Evolutionary conservation across 129 eudicot species (phyloP), one percentile per base, ranked within the genome.

Genomic region (Heracleum sosnowskyi): DNA sequence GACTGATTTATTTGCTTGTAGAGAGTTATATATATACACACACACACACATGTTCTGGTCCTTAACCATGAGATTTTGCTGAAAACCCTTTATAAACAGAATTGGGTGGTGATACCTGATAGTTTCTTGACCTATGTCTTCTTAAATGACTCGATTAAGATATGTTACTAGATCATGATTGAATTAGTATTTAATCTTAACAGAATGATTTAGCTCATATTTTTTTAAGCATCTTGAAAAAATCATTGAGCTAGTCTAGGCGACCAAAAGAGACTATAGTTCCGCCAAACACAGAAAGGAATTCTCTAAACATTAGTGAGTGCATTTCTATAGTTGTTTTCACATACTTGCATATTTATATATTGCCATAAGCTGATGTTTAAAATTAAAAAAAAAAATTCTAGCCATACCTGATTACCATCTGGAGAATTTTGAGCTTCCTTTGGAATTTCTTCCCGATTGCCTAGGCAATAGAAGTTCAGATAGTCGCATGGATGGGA

Each of bases 401-500:
- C 60, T 44, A 46, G 44, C n/a, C 75, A 75, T 84, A 91, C 98
- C 97, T 86, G 90, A 51, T 80, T 89, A 49, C 51, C 44, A 80
- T 88, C 89, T 73, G 80, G 79, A 66, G 92, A 68, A 39, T 78
- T 83, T 64, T 82, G 89, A 70, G 69, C 76, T 63, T 78, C 88
- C 33, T 69, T 26, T 74, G 96, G 88, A 41, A 88, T 8, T 64
- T 83, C 85, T 29, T 74, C 77, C 57, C 77, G 77, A 11, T 74
- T 74, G 40, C 77, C 77, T n/a, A 74, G 60, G 60, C 96, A 91
- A 76, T 85, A 95, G 84, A 95, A 95, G 86, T 95, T 95, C 73
- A 95, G 76, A 83, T 90, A 95, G 85, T 95, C 96, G 63, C 78
- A 83, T 37, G 96, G 98, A 85, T 90, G 93, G 53, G 97, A 83